These are phyloP conservation scores for Aspergillus quadricinctus DNA, from an alignment of 2,329 filamentous ascomycete species.

Conservation along the genomic window DNA sequence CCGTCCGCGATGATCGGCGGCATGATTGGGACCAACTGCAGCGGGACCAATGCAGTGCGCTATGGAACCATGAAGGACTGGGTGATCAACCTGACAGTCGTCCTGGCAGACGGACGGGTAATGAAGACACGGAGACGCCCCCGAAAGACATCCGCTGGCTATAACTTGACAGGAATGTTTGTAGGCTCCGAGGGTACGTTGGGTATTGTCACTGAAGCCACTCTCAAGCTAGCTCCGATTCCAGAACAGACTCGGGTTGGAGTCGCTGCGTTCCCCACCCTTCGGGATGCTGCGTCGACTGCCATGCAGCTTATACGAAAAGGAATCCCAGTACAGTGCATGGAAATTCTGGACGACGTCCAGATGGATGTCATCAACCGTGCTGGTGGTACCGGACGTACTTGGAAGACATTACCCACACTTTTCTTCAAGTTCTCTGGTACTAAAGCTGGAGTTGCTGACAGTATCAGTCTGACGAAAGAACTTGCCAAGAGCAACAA, in stretches of 20 bases:
- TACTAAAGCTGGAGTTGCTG: slow-evolving; percentile 69
- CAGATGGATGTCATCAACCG: slow-evolving; percentile 65
- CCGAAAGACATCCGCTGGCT: slow-evolving; percentile 66
- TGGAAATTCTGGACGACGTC: slow-evolving; percentile 60
- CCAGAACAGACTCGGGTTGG: slow-evolving; percentile 63
- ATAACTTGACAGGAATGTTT: slow-evolving; percentile 66
- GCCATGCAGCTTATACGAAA: slow-evolving; percentile 61
- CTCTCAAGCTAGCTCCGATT: slow-evolving; percentile 62
- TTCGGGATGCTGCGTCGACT: slow-evolving; percentile 59
- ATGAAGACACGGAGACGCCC: slow-evolving; percentile 66
- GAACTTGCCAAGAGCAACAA: slow-evolving; percentile 61
- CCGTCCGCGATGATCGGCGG: slow-evolving; percentile 57
- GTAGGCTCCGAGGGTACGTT: slow-evolving; percentile 68
- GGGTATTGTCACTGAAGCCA: slow-evolving; percentile 66
- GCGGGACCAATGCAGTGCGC: slow-evolving; percentile 56
- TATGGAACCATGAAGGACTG: slow-evolving; percentile 76
- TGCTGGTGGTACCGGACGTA: slow-evolving; percentile 55
- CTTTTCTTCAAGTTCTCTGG: slow-evolving; percentile 62
- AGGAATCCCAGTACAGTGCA: slow-evolving; percentile 64
- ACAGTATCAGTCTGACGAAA: slow-evolving; percentile 68
- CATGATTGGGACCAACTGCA: slow-evolving; percentile 66
- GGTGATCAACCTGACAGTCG: slow-evolving; percentile 67
- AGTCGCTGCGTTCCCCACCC: slow-evolving; percentile 55
- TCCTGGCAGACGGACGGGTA: slow-evolving; percentile 63
- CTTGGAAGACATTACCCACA: slow-evolving; percentile 38